These are phyloP conservation scores for Sequoiadendron giganteum DNA, from an alignment of 75 land plant species.

Conservation along the genomic window DNA sequence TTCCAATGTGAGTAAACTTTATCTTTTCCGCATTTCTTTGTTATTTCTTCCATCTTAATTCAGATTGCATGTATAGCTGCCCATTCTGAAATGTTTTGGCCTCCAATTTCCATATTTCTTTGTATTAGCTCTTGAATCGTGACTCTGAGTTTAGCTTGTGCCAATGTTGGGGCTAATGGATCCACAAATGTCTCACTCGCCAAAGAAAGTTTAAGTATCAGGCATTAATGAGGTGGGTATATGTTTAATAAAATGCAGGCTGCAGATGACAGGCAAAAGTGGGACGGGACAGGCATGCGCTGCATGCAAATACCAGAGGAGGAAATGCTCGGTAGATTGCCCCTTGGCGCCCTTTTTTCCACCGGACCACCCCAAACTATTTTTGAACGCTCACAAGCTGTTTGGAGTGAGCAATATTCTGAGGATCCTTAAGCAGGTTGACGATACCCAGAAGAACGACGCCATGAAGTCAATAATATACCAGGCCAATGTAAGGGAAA, in stretches of 20 bases:
- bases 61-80: no score
- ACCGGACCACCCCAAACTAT: conserved; percentile 36
- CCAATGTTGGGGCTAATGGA: no score
- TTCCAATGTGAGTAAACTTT: neutral
- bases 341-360: conserved; percentile 56
- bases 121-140: no score
- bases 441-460: conserved; percentile 24
- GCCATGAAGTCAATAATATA: conserved; percentile 58
- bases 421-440: conserved; percentile 40
- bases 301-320: conserved; percentile 62
- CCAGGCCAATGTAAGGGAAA: conserved; percentile 51
- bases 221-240: no score
- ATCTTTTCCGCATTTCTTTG: no score
- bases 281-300: conserved; percentile 38
- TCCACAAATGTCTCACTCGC: no score
- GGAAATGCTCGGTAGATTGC: conserved; percentile 42
- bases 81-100: no score
- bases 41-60: no score
- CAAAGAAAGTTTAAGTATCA: no score
- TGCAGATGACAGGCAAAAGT: conserved; percentile 6
- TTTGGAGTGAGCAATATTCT: conserved; percentile 67
- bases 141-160: no score
- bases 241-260: neutral
- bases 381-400: conserved; percentile 57
- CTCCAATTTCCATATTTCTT: no score